Base-by-base conservation (phyloP, 495 filamentous ascomycete genomes). In the Amphirosellinia nigrospora region DNA sequence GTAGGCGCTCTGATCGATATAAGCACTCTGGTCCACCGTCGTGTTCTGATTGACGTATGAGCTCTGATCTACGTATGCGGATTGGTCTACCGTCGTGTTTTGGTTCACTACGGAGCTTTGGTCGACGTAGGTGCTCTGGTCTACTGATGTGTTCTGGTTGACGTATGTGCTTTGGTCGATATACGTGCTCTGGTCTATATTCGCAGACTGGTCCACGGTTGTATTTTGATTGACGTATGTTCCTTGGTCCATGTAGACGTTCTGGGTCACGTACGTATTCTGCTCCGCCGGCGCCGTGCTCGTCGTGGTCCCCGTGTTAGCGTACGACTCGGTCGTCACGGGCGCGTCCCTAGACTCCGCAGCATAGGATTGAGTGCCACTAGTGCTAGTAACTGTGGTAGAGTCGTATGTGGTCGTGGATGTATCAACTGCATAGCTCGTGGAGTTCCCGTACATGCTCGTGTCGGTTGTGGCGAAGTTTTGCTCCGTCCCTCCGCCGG, bases 221-320 rank as follows among this genome's bases (percentile, higher is more conserved):
- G 60, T 43, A 23, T 32, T 62, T 34, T 62, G 59, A 21, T 62
- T 45, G 13, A 62, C 39, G 53, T 50, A 65, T n/a, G 45, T 19
- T 34, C 30, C 53, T n/a, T 50, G 45, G n/a, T 50, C 62, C 13
- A 63, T 4, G 11, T 63, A 63, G 19, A 63, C 30, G 4, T 48
- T 64, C 30, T 64, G 5, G 1, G 43, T 64, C 43, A 64, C 43
- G 61, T 45, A 45, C 19, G 61, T 63, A 26, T 63, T 50, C 43
- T 64, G 61, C 61, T 64, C 61, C 2, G 30, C 36, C 6, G 58
- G 34, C 3, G 56, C 56, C 1, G 53, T 36, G 53, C 28, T 56
- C 3, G 56, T 36, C 1, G 53, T 36, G 53, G 53, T 56, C 30
- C 26, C 11, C 15, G 53, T 7, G 32, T 36, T 36, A n/a, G 28